These are phyloP conservation scores for Jamesozyma lodderae DNA, from an alignment of 805 yeast genomes.

Conservation along the genomic window DNA sequence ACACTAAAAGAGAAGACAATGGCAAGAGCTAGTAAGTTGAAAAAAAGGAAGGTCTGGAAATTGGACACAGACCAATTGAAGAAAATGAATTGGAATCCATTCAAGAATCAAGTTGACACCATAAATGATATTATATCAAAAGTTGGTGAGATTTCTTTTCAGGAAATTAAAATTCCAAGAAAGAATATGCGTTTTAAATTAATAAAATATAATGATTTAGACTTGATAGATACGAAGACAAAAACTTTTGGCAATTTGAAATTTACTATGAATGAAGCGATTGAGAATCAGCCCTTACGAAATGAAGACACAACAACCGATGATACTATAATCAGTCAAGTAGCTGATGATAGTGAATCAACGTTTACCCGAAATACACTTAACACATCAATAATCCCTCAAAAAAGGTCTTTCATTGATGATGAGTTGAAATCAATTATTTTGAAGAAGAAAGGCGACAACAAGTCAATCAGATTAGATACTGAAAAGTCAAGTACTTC, in stretches of 20 bases:
- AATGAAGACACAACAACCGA: neutral
- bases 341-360: neutral
- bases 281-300: neutral
- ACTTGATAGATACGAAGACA: slow-evolving; percentile 10
- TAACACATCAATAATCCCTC: slow-evolving; percentile 15
- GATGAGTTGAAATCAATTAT: slow-evolving; percentile 12
- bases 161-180: neutral
- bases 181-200: slow-evolving; percentile 2
- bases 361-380: neutral
- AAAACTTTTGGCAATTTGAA: slow-evolving; percentile 7
- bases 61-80: slow-evolving; percentile 9
- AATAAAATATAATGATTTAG: slow-evolving; percentile 5
- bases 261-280: neutral
- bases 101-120: slow-evolving; percentile 1
- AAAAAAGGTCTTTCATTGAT: slow-evolving; percentile 20
- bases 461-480: too few relatives aligned
- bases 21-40: neutral
- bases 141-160: too few relatives aligned
- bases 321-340: neutral
- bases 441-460: slow-evolving; percentile 6
- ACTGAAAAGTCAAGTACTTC: too few relatives aligned
- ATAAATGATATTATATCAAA: neutral
- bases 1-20: neutral
- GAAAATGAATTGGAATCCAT: slow-evolving; percentile 18
- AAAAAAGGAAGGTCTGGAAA: slow-evolving; percentile 10